Base-by-base conservation (phyloP, 371 early-diverging fungal genomes). In the Saksenaea oblongispora region DNA sequence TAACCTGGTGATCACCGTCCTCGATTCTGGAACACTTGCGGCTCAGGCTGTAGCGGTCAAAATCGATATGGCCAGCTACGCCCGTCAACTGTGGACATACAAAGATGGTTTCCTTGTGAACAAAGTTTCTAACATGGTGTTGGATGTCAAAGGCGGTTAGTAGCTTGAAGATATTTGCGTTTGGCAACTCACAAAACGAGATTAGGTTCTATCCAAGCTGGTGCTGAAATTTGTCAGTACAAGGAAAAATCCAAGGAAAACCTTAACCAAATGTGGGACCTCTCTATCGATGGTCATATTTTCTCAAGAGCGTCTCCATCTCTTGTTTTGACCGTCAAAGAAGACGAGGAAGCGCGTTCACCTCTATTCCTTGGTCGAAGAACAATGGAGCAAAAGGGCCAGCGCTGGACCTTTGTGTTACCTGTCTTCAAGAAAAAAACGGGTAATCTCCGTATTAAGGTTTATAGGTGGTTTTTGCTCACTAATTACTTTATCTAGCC, bases 141-240 rank as follows among this genome's bases (percentile, higher is more conserved):
- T 86, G 13, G 84, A 86, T 64, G 76, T 86, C 64, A 79, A 79
- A 41, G 84, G 84, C 59, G 84, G 86, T 86, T 69, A 53, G 65
- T 59, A 11, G 41, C 35, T 53, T 35, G 56, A 59, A 55, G 57
- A 39, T 24, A 53, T 44, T 37, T 51, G 42, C 42, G 26, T 28
- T 17, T 22, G 63, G 42, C 14, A 27, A 54, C 13, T 56, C 26
- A 36, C 18, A 35, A 17, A 18, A 28, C 22, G 31, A 18, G 10
- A 47, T 28, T 53, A 80, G 80, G 73, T 56, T 53, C 67, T 10
- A 59, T 80, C 14, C 53, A 44, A 34, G 56, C 54, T n/a, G 75
- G 73, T 53, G 74, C 78, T 17, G 51, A 61, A 7, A 58, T 80
- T 27, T 78, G 78, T 51, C 81, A 80, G 51, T 80, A 76, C 36